Base-by-base conservation (phyloP, 345 rosid species). In the Rhizophora mangle region DNA sequence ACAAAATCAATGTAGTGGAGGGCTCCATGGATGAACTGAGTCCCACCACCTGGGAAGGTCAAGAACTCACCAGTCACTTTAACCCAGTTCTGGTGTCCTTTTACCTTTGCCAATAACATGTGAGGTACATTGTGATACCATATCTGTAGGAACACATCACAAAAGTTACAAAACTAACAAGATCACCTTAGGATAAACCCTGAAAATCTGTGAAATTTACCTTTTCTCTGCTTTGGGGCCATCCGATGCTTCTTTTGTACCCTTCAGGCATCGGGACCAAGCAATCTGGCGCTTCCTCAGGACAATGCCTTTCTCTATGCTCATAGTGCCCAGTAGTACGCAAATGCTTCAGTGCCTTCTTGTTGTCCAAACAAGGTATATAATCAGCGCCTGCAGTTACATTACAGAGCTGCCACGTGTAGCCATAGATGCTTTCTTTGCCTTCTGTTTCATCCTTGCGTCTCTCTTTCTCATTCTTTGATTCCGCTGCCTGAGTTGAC, bases 1-100 rank as follows among this genome's bases (percentile, higher is more conserved):
- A 95, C 72, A 51, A 88, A 86, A 62, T 89, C 92, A 65, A 92
- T 82, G 83, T 95, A 95, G 68, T 92, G 96, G 24, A 82, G 86
- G 20, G 99, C 99, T 65, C 98, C 98, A 69, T 92, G 96, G 68
- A 92, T 92, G 74, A 95, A 95, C 77, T 92, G 99, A 3, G 97
- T 95, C 31, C 99, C 99, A 27, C 99, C 97, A 16, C 99, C 97
- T 0, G 98, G 99, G 80, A 95, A 95, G 8, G 91, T 92, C 73
- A 95, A 81, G 82, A 92, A 87, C 74, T 95, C 99, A 9, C 99
- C 97, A 1, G 90, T 82, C 43, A 92, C 90, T 81, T 92, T 92
- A 22, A 95, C 89, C 99, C 98, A 92, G 64, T 95, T 95, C 65
- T 95, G 99, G 66, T 92, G 99, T 64, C 98, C 98, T 78, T 95